Percentiles rank a stretch among this genome's conserved stretches.
phyloP scores from a whole-genome alignment of 2,329 filamentous ascomycete species.

The Diplodia corticola region DNA sequence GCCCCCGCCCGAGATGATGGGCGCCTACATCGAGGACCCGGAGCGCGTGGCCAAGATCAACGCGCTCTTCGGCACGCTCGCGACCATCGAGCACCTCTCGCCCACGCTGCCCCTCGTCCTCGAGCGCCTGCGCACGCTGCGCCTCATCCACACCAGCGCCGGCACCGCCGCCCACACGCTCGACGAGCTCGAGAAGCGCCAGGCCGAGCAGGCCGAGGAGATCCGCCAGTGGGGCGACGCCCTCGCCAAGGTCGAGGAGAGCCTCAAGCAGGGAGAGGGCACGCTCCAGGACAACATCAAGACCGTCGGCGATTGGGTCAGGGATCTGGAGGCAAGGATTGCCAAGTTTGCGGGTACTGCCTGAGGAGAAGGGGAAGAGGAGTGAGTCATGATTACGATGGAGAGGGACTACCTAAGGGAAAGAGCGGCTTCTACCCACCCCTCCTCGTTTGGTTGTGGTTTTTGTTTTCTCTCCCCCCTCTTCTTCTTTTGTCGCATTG shows the following conservation, averaged over 20 bases:
- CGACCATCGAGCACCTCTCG: conserved; percentile 82
- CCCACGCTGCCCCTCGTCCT: conserved; percentile 83
- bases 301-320: conserved; percentile 86
- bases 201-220: conserved; percentile 79
- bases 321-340: conserved; percentile 78
- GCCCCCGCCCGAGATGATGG: conserved; percentile 27
- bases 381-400: not conserved
- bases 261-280: conserved; percentile 68
- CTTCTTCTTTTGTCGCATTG: not conserved
- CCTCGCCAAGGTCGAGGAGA: conserved; percentile 73
- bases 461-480: no score
- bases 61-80: conserved; percentile 82
- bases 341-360: conserved; percentile 42
- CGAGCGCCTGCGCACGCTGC: conserved; percentile 79
- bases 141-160: conserved; percentile 82
- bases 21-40: conserved; percentile 48
- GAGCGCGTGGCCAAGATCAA: conserved; percentile 87
- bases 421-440: not conserved
- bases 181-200: conserved; percentile 73
- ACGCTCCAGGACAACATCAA: conserved; percentile 78
- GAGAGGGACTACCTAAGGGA: no score
- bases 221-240: conserved; percentile 84
- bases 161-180: conserved; percentile 77
- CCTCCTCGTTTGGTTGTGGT: no score
- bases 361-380: conserved; percentile 3